phyloP scores from a whole-genome alignment of 2,329 filamentous ascomycete genomes.

The Aplosporella prunicola region DNA sequence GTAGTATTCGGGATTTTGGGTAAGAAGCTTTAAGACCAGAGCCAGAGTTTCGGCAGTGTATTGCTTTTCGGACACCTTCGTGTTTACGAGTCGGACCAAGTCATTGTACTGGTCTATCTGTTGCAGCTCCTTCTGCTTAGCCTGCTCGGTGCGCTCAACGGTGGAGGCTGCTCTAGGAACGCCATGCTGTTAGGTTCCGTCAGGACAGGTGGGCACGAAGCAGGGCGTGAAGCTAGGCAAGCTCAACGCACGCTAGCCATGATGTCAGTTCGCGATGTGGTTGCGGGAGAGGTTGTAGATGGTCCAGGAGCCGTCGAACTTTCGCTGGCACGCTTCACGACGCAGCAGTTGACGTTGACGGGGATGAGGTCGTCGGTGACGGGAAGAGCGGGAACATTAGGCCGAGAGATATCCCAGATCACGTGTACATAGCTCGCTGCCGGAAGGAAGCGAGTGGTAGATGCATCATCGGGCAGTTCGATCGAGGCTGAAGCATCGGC shows the following conservation, averaged over 20 bases:
- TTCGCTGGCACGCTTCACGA: too few relatives aligned
- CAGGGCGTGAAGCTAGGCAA: conserved; percentile 5
- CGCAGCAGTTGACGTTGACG: too few relatives aligned
- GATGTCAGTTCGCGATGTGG: too few relatives aligned
- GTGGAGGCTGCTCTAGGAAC: conserved; percentile 53
- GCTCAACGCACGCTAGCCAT: conserved; percentile 34
- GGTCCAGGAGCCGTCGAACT: too few relatives aligned
- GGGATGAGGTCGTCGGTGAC: too few relatives aligned
- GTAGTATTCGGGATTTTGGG: conserved; percentile 79
- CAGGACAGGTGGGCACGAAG: background rate
- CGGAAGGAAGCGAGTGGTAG: too few relatives aligned
- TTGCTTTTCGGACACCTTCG: conserved; percentile 48
- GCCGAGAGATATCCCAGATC: too few relatives aligned
- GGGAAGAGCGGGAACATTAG: too few relatives aligned
- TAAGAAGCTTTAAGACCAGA: conserved; percentile 62
- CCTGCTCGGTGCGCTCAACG: conserved; percentile 54
- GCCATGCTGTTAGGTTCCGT: conserved; percentile 63
- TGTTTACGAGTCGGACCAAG: conserved; percentile 58
- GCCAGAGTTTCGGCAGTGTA: conserved; percentile 51
- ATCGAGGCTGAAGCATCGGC: too few relatives aligned
- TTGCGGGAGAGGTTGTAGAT: too few relatives aligned
- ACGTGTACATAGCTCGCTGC: too few relatives aligned
- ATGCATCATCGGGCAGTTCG: too few relatives aligned
- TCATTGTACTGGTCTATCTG: conserved; percentile 68
- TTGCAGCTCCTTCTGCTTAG: conserved; percentile 59